Evolutionary conservation across 306 rosid species (phyloP).

Genomic region (Geum urbanum): DNA sequence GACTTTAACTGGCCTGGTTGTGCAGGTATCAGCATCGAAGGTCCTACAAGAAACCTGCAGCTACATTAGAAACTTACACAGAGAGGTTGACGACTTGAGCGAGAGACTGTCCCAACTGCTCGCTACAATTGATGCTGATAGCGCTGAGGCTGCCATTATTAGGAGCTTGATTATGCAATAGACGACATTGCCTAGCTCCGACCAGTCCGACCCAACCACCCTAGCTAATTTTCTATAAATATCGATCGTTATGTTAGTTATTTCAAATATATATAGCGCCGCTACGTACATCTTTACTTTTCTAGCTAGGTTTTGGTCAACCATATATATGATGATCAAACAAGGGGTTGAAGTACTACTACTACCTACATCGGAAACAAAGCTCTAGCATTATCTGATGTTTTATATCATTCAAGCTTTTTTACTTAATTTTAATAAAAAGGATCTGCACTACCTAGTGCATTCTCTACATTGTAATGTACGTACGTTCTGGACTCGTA

Average conservation of each 20-base stretch:
- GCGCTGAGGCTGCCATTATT: slow-evolving; percentile 88
- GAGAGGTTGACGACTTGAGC: slow-evolving; percentile 87
- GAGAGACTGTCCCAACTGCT: slow-evolving; percentile 82
- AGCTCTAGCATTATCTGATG: not conserved
- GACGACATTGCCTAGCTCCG: not conserved
- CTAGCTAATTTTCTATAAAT: not conserved
- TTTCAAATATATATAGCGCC: slow-evolving; percentile 21
- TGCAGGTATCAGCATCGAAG: slow-evolving; percentile 94
- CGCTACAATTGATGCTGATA: slow-evolving; percentile 84
- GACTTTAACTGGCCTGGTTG: slow-evolving; percentile 8
- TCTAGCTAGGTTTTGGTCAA: slow-evolving; percentile 18
- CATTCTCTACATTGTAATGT: not conserved
- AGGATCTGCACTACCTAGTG: slow-evolving; percentile 4
- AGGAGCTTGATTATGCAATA: slow-evolving; percentile 77
- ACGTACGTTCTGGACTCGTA: no score
- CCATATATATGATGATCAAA: not conserved
- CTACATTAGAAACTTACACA: slow-evolving; percentile 82
- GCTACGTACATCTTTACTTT: slow-evolving; percentile 17
- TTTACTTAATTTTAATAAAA: not conserved
- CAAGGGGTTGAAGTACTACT: not conserved
- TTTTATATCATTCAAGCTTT: no score
- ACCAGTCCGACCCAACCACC: no score
- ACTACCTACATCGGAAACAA: not conserved
- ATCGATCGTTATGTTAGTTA: no score
- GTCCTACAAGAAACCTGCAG: slow-evolving; percentile 99